Base-by-base conservation (phyloP, 2,329 filamentous ascomycete species). In the Aspergillus caelatus region DNA sequence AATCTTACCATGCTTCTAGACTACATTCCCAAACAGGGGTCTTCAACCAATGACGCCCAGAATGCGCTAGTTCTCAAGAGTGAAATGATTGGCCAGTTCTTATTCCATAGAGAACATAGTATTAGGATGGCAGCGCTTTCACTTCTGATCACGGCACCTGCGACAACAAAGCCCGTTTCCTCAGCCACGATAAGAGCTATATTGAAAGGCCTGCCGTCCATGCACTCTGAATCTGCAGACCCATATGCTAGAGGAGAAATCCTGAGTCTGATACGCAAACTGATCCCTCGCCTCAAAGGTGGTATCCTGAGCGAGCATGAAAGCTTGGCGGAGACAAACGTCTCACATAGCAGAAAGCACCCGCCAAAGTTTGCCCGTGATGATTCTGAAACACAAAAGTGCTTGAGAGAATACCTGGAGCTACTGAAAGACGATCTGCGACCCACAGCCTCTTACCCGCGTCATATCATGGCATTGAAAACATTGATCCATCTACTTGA, bases 371-470 rank as follows among this genome's bases (percentile, higher is more conserved):
- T 79, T 21, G 72, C 87, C 46, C 69, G 77, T 36, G 82, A 81
- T 64, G 90, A 89, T 70, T 77, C 85, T 39, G 76, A 79, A 60
- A 75, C 74, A 8, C 69, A 65, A 46, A 54, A 58, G 0, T 97
- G 96, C 71, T 69, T 96, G n/a, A 74, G 76, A 1, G 94, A 91
- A 88, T 96, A 94, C 72, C 71, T 92, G 1, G 72, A 79, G 1
- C 95, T 96, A 68, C 77, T 97, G 7, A 84, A 88, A 59, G 80
- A 82, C 43, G 93, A 98, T 70, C 80, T 99, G 26, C 85, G 88
- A 3, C 89, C 93, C 2, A 94, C 91, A 1, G 88, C 92, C 19
- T 95, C 94, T 12, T 99, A 98, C 73, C 94, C 96, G 74, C 87
- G 93, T 8, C 94, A 97, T 69, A 91, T 94, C 54, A 91, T 91